Percentiles rank a stretch among this genome's conserved stretches.
Evolutionary conservation across 768 basidiomycete species (phyloP).

Genomic region (Podaxis mareebaensis): DNA sequence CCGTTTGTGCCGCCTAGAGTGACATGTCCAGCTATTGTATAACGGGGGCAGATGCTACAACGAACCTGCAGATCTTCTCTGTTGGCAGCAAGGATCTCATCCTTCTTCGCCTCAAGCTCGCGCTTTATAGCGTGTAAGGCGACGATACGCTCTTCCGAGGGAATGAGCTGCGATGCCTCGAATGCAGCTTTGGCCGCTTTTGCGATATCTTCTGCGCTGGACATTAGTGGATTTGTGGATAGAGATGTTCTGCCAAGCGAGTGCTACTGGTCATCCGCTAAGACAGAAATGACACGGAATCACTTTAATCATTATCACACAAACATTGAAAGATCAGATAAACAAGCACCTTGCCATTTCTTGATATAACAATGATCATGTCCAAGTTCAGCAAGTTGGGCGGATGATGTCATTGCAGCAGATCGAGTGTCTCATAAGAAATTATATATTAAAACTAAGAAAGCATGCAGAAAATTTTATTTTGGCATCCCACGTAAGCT

Average conservation of each 20-base stretch:
- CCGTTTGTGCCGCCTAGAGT: conserved; percentile 66
- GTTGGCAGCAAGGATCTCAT: conserved; percentile 80
- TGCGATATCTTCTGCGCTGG: conserved; percentile 56
- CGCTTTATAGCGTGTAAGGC: conserved; percentile 72
- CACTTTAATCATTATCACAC: neutral
- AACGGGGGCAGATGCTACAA: no score
- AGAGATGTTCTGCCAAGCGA: neutral
- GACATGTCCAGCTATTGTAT: no score
- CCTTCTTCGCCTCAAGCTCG: conserved; percentile 64
- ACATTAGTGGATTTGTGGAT: conserved; percentile 20
- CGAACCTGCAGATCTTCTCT: conserved; percentile 73
- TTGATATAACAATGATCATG: no score
- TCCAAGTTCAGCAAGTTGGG: no score
- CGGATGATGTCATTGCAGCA: neutral
- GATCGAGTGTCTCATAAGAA: conserved; percentile 12
- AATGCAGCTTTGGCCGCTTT: conserved; percentile 81
- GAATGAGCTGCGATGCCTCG: conserved; percentile 81
- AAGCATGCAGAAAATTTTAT: conserved; percentile 27
- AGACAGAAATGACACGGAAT: conserved; percentile 9
- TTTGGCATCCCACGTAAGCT: conserved; percentile 29
- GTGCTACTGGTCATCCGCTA: neutral
- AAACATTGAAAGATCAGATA: neutral
- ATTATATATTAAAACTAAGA: conserved; percentile 18
- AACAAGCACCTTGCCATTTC: neutral
- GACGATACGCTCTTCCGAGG: conserved; percentile 61